phyloP scores from a whole-genome alignment of 495 filamentous ascomycete genomes.

The Hypoxylon rickii region DNA sequence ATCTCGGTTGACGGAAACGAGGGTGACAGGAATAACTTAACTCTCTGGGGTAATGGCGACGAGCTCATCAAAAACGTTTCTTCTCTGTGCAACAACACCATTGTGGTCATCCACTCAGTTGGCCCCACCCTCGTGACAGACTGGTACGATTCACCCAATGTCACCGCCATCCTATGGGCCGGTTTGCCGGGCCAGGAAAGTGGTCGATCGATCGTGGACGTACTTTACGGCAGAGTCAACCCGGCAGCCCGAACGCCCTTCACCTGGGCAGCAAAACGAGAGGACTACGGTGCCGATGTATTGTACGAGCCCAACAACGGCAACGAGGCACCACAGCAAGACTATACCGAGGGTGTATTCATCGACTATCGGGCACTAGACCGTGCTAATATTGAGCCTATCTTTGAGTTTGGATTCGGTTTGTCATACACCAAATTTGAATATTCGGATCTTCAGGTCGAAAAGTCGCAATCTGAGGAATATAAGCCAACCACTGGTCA shows the following conservation, averaged over 20 bases:
- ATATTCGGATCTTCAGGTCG: conserved; percentile 74
- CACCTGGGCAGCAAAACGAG: conserved; percentile 76
- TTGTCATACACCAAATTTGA: conserved; percentile 86
- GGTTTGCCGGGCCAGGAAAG: conserved; percentile 91
- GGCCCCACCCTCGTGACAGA: conserved; percentile 78
- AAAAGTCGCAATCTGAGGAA: conserved; percentile 48
- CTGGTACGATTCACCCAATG: conserved; percentile 83
- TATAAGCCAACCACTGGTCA: conserved; percentile 72
- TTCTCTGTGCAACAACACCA: conserved; percentile 81
- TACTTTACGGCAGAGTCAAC: conserved; percentile 89
- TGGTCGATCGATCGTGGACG: conserved; percentile 86
- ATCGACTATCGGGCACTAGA: conserved; percentile 96
- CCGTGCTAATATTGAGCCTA: conserved; percentile 69
- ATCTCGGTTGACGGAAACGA: conserved; percentile 81
- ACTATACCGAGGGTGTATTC: conserved; percentile 85
- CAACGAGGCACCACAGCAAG: conserved; percentile 69
- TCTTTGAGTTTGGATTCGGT: conserved; percentile 92
- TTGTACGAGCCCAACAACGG: conserved; percentile 78
- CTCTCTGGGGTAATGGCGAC: conserved; percentile 84
- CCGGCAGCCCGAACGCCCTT: conserved; percentile 86
- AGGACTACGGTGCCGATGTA: conserved; percentile 76
- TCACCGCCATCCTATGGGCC: conserved; percentile 93
- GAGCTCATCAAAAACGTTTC: conserved; percentile 77
- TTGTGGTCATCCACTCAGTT: conserved; percentile 87
- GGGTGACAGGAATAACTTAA: conserved; percentile 93